phyloP scores from a whole-genome alignment of 2,329 filamentous ascomycete genomes.

The Ploettnerulaceae sp. region DNA sequence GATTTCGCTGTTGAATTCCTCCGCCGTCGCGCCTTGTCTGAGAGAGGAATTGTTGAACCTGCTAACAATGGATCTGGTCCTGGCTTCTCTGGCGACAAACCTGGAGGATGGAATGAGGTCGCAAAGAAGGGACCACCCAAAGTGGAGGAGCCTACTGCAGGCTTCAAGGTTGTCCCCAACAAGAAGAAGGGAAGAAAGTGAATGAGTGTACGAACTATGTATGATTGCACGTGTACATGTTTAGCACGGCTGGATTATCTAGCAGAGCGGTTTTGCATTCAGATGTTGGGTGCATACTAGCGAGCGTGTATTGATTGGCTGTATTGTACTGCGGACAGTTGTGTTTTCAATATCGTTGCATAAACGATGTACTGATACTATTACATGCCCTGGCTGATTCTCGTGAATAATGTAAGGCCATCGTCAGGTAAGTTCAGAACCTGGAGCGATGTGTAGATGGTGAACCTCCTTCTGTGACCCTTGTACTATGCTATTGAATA shows the following conservation, averaged over 20 bases:
- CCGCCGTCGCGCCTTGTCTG: slow-evolving; percentile 85
- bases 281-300: slow-evolving; percentile 10
- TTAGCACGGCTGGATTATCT: slow-evolving; percentile 20
- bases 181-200: slow-evolving; percentile 89
- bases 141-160: slow-evolving; percentile 38
- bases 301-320: slow-evolving; percentile 11
- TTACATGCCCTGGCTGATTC: too few relatives aligned
- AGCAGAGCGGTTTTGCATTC: slow-evolving; percentile 17
- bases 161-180: slow-evolving; percentile 84
- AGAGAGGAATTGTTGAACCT: slow-evolving; percentile 80
- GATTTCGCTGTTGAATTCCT: slow-evolving; percentile 95
- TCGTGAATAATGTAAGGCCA: too few relatives aligned
- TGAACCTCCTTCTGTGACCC: too few relatives aligned
- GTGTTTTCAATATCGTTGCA: slow-evolving; percentile 6
- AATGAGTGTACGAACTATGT: slow-evolving; percentile 25
- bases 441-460: too few relatives aligned
- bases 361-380: neutral
- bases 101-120: slow-evolving; percentile 89
- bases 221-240: slow-evolving; percentile 22
- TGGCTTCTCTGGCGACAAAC: slow-evolving; percentile 39
- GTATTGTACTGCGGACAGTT: neutral
- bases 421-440: too few relatives aligned
- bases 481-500: too few relatives aligned
- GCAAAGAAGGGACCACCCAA: slow-evolving; percentile 77
- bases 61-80: slow-evolving; percentile 50